Percentiles rank a stretch among this genome's conserved stretches.
Conservation (phyloP, 2,329 filamentous ascomycete species). For the Aureobasidium mangrovei region DNA sequence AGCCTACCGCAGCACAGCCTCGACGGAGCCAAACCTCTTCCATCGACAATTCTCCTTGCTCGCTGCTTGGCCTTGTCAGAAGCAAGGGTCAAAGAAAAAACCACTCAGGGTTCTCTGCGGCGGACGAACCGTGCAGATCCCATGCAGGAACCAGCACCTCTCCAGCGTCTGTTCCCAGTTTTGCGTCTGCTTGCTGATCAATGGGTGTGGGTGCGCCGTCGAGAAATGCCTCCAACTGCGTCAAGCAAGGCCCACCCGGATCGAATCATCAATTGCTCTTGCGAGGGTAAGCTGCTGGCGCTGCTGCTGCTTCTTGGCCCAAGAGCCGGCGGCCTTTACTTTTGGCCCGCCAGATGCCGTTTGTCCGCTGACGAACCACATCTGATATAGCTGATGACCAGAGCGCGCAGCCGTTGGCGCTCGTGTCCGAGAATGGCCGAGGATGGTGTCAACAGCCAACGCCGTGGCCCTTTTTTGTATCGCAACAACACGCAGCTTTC, state of each 20-base stretch:
- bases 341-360: conserved; percentile 6
- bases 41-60: conserved; percentile 13
- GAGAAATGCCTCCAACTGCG: neutral
- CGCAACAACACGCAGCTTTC: conserved; percentile 1
- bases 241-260: conserved; percentile 10
- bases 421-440: conserved; percentile 14
- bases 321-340: conserved; percentile 3
- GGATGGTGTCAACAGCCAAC: neutral
- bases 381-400: conserved; percentile 10
- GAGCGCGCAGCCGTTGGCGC: conserved; percentile 10
- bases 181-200: neutral
- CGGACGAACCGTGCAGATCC: conserved; percentile 11
- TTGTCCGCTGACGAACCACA: conserved; percentile 9
- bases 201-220: neutral
- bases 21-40: conserved; percentile 6
- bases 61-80: conserved; percentile 11
- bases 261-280: conserved; percentile 2
- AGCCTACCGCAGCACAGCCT: conserved; percentile 7
- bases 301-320: neutral
- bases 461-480: neutral
- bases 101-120: conserved; percentile 11
- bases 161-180: conserved; percentile 8
- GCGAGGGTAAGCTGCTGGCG: neutral
- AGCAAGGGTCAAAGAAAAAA: conserved; percentile 13
- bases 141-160: conserved; percentile 8